These are phyloP conservation scores for Neonectria punicea DNA, from an alignment of 2,329 filamentous ascomycete species.

Conservation along the genomic window DNA sequence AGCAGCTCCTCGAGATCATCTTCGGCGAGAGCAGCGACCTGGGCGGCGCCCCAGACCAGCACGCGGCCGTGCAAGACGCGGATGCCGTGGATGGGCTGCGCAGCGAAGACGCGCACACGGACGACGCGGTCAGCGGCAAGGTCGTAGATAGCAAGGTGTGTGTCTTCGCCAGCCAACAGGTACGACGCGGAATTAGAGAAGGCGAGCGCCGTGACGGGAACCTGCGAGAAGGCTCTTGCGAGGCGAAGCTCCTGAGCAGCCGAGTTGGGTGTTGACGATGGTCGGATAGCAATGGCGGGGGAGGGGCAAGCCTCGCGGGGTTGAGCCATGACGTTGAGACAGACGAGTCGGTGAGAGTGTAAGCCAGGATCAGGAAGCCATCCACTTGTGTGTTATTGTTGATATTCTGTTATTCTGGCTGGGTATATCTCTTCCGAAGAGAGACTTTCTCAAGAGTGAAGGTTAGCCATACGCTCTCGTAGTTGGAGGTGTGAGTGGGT, in stretches of 20 bases:
- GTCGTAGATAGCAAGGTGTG: slow-evolving; percentile 65
- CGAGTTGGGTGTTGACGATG: not conserved
- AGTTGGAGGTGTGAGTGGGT: slow-evolving; percentile 37
- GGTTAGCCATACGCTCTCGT: slow-evolving; percentile 11
- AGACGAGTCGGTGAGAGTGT: not conserved
- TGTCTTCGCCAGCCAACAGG: slow-evolving; percentile 70
- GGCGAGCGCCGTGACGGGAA: slow-evolving; percentile 69
- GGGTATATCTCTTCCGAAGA: not conserved
- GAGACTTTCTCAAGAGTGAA: not conserved
- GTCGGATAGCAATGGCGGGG: slow-evolving; percentile 35
- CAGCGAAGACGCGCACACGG: slow-evolving; percentile 66
- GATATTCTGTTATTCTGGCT: not conserved
- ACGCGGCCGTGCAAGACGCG: slow-evolving; percentile 54
- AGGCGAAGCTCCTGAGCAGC: slow-evolving; percentile 30
- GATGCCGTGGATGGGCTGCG: slow-evolving; percentile 81
- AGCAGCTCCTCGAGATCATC: slow-evolving; percentile 40
- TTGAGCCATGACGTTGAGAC: slow-evolving; percentile 29
- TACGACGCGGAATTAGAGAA: slow-evolving; percentile 57
- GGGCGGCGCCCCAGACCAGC: slow-evolving; percentile 77
- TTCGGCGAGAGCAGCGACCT: slow-evolving; percentile 56
- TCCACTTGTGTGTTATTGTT: not conserved
- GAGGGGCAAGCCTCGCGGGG: slow-evolving; percentile 36
- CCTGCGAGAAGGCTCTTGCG: slow-evolving; percentile 54
- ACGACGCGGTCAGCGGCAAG: slow-evolving; percentile 49
- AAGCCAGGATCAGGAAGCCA: slow-evolving; percentile 2